A percentile compares a stretch with the other conserved stretches of the same genome.
Conservation (phyloP, 2,329 filamentous ascomycete genomes). For the Davidsoniella eucalypti region DNA sequence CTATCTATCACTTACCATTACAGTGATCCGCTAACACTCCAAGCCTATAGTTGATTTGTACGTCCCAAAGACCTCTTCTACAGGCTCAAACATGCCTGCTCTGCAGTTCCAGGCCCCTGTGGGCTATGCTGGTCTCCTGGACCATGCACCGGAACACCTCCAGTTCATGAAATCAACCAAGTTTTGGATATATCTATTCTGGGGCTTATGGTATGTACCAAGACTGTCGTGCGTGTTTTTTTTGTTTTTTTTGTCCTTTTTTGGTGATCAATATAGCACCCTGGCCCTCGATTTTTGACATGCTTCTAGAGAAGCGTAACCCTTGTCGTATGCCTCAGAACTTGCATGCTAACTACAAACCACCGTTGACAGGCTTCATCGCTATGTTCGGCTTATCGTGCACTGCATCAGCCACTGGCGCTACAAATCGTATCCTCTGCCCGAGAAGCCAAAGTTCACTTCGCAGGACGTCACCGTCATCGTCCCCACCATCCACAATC, state of each 20-base stretch:
- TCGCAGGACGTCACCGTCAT: constrained; percentile 82
- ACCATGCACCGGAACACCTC: constrained; percentile 16
- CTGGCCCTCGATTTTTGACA: too few species aligned
- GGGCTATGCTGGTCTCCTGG: constrained; percentile 13
- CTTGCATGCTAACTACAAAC: background rate
- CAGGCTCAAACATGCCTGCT: too few species aligned
- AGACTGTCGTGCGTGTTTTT: constrained; percentile 10
- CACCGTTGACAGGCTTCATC: constrained; percentile 48
- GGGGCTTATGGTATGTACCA: constrained; percentile 8
- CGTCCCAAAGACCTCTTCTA: too few species aligned
- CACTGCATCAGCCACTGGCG: constrained; percentile 75
- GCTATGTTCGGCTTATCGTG: constrained; percentile 71
- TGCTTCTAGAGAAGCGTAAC: background rate
- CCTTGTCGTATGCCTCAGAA: background rate
- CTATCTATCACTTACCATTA: too few species aligned
- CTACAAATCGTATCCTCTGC: constrained; percentile 72
- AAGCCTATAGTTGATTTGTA: too few species aligned
- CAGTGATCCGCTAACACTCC: too few species aligned
- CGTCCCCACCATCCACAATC: constrained; percentile 80
- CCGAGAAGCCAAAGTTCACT: constrained; percentile 63
- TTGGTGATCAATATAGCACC: background rate
- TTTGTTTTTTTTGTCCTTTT: background rate
- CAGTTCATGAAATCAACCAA: constrained; percentile 26
- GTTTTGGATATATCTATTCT: constrained; percentile 31
- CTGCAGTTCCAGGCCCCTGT: background rate